phyloP scores from a whole-genome alignment of 495 filamentous ascomycete species.

The Rostrohypoxylon terebratum region DNA sequence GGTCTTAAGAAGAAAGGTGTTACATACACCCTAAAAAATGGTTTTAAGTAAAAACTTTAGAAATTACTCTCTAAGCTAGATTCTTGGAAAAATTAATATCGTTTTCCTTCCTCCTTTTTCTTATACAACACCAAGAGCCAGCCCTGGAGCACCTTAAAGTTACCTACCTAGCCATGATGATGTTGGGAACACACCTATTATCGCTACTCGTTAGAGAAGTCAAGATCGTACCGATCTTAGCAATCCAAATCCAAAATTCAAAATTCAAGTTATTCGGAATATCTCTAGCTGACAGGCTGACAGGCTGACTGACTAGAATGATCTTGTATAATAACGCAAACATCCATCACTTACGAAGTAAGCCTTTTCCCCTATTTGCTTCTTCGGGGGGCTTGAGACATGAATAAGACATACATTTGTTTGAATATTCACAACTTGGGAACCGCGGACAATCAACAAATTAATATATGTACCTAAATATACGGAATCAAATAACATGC shows the following conservation, averaged over 20 bases:
- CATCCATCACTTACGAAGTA: background rate
- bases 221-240: no score
- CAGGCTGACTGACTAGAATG: background rate
- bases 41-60: no score
- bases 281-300: background rate
- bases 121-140: no score
- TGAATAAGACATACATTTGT: background rate
- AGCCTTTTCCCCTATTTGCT: background rate
- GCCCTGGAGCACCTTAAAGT: no score
- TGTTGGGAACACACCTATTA: no score
- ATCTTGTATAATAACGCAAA: conserved; percentile 7
- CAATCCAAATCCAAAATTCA: background rate
- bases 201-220: no score
- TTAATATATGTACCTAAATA: background rate
- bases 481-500: background rate
- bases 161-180: no score
- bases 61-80: no score
- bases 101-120: no score
- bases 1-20: no score
- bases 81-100: no score
- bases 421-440: background rate
- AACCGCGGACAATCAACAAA: background rate
- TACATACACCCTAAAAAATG: no score
- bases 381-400: background rate
- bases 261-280: background rate